Evolutionary conservation across 352 stramenopile species (phyloP).

Genomic region (Blastocystis sp.): DNA sequence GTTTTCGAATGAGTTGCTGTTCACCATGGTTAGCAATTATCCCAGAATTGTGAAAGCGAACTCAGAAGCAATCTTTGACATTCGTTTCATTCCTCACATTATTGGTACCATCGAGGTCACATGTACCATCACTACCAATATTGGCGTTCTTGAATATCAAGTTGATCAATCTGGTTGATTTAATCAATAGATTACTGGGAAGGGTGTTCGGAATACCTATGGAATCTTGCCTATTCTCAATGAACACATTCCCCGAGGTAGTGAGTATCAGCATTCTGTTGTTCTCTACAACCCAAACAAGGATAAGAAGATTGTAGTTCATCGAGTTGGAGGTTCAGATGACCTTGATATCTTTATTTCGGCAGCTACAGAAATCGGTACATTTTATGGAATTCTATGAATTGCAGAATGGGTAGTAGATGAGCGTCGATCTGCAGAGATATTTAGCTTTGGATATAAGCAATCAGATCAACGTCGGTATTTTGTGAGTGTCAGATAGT

Average conservation of each 20-base stretch:
- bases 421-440: not conserved
- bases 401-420: conserved; percentile 16
- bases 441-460: conserved; percentile 16
- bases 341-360: not conserved
- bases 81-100: not conserved
- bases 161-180: not conserved
- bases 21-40: conserved; percentile 6
- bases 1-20: conserved; percentile 32
- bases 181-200: not conserved
- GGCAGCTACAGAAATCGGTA: conserved; percentile 17
- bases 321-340: conserved; percentile 1
- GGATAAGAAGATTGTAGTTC: conserved; percentile 25
- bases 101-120: not conserved
- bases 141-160: conserved; percentile 20
- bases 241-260: conserved; percentile 20
- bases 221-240: not conserved
- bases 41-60: not conserved
- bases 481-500: not conserved
- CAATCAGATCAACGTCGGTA: not conserved
- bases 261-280: conserved; percentile 28
- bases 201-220: conserved; percentile 3
- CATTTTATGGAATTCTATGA: not conserved
- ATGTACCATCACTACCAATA: conserved; percentile 34
- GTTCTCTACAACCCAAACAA: conserved; percentile 24
- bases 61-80: not conserved